These are phyloP conservation scores for Oenanthe javanica DNA, from an alignment of 140 eudicot species.

Conservation along the genomic window DNA sequence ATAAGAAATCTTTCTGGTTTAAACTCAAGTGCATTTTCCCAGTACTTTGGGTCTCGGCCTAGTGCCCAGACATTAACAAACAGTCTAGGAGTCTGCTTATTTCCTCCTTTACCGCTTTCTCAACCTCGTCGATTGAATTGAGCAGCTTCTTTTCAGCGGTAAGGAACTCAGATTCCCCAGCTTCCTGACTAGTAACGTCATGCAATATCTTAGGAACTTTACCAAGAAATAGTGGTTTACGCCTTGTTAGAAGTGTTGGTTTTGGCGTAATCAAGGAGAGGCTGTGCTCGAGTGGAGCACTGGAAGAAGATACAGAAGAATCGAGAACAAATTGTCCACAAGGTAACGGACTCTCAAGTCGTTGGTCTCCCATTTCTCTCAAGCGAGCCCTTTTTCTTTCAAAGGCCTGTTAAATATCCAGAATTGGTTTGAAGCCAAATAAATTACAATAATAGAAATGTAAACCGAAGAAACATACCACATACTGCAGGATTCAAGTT, in stretches of 20 bases:
- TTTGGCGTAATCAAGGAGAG: slow-evolving; percentile 38
- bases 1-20: slow-evolving; percentile 29
- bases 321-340: slow-evolving; percentile 16
- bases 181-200: slow-evolving; percentile 23
- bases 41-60: slow-evolving; percentile 19
- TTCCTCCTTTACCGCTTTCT: slow-evolving; percentile 71
- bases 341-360: slow-evolving; percentile 31
- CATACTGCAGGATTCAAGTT: background rate
- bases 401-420: slow-evolving; percentile 30
- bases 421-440: too few relatives aligned
- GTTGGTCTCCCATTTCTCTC: slow-evolving; percentile 44
- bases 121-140: slow-evolving; percentile 59
- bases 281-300: slow-evolving; percentile 63
- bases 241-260: slow-evolving; percentile 21
- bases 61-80: slow-evolving; percentile 20
- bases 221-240: slow-evolving; percentile 31
- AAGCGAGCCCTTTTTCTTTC: slow-evolving; percentile 56
- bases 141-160: slow-evolving; percentile 73
- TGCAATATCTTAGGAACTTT: slow-evolving; percentile 46
- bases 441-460: too few relatives aligned
- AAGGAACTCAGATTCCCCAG: slow-evolving; percentile 34
- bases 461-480: background rate
- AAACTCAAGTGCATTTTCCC: slow-evolving; percentile 30
- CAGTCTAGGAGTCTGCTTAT: slow-evolving; percentile 21
- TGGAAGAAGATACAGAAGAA: slow-evolving; percentile 26